Conservation (phyloP, 139 green algal species). For the Gonium pectorale region DNA sequence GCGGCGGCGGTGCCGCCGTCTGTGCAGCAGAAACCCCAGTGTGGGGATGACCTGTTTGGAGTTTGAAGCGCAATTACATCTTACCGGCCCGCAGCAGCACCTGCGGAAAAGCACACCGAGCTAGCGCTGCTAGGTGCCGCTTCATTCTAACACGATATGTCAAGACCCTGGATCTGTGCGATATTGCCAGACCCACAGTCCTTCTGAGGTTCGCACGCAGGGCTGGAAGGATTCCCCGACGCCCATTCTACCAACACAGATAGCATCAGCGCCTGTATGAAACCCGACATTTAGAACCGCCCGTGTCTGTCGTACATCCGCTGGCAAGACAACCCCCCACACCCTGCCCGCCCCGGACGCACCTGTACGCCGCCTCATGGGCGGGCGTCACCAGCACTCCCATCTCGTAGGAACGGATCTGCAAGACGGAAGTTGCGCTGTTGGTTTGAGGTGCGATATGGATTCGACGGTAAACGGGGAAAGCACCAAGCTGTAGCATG, state of each 20-base stretch:
- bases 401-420: constrained; percentile 84
- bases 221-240: background rate
- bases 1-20: background rate
- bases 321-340: background rate
- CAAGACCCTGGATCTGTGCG: background rate
- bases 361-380: constrained; percentile 65
- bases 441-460: background rate
- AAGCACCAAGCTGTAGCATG: background rate
- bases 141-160: no score
- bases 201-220: background rate
- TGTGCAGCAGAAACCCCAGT: constrained; percentile 47
- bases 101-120: no score
- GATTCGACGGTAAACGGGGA: background rate
- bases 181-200: background rate
- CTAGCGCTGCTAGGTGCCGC: no score
- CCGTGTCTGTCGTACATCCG: no score
- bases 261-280: background rate
- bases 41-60: constrained; percentile 7
- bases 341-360: background rate
- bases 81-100: no score
- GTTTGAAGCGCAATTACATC: no score
- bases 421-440: background rate
- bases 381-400: constrained; percentile 76
- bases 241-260: background rate
- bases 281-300: background rate